These are phyloP conservation scores for Colletotrichum lini DNA, from an alignment of 2,329 filamentous ascomycete genomes.

Conservation along the genomic window DNA sequence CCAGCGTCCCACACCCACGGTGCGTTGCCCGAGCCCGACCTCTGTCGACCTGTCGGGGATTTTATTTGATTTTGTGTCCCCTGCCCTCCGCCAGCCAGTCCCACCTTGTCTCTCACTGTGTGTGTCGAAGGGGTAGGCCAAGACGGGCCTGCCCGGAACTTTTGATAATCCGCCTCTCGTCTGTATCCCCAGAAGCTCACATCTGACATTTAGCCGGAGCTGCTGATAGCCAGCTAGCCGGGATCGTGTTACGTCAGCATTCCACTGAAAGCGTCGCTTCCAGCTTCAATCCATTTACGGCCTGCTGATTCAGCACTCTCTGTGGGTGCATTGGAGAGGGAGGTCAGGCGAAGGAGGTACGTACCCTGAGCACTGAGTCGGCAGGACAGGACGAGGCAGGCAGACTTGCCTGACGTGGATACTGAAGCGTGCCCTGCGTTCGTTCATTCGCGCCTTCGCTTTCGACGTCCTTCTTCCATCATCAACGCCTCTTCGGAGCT, in stretches of 20 bases:
- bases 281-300: background rate
- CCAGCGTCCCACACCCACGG: constrained; percentile 18
- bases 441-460: constrained; percentile 29
- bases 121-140: constrained; percentile 80
- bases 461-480: constrained; percentile 41
- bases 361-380: constrained; percentile 15
- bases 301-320: constrained; percentile 15
- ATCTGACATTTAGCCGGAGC: background rate
- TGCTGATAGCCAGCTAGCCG: background rate
- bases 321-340: background rate
- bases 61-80: constrained; percentile 28
- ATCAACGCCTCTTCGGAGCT: constrained; percentile 39
- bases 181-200: too few species aligned
- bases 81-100: constrained; percentile 72
- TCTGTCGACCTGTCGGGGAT: constrained; percentile 29
- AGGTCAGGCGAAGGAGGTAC: constrained; percentile 17
- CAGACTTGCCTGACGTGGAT: constrained; percentile 62
- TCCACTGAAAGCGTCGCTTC: background rate
- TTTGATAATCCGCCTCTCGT: background rate
- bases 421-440: constrained; percentile 13
- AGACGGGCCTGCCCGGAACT: constrained; percentile 73
- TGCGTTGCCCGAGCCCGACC: constrained; percentile 27
- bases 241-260: background rate
- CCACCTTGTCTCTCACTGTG: constrained; percentile 55
- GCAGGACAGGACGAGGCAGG: constrained; percentile 52